These are phyloP conservation scores for Plasmodium yoelii DNA, from an alignment of 169 alveolate species.

Conservation along the genomic window DNA sequence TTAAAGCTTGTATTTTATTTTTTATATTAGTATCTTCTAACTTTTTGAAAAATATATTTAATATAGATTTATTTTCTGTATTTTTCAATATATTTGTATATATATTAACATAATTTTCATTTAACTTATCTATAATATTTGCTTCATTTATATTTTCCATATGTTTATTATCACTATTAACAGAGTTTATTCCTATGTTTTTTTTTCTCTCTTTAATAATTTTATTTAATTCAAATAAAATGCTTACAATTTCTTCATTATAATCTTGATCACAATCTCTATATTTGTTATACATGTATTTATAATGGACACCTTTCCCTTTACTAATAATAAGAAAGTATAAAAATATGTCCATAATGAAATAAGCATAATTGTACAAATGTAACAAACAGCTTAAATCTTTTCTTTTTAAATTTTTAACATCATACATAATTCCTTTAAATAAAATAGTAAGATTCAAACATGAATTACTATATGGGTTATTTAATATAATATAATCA, in stretches of 20 bases:
- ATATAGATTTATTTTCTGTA: conserved; percentile 23
- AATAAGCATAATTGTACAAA: conserved; percentile 66
- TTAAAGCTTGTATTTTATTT: conserved; percentile 60
- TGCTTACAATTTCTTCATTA: conserved; percentile 63
- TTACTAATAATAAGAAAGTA: conserved; percentile 69
- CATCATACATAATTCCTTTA: conserved; percentile 74
- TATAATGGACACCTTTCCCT: conserved; percentile 68
- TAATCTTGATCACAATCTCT: conserved; percentile 15
- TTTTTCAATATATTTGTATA: conserved; percentile 49
- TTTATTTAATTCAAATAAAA: conserved; percentile 39
- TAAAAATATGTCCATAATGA: conserved; percentile 38
- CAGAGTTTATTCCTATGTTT: conserved; percentile 1
- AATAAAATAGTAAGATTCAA: conserved; percentile 61
- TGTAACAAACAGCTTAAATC: conserved; percentile 50
- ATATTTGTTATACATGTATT: conserved; percentile 45
- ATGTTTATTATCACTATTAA: conserved; percentile 12
- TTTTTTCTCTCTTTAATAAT: conserved; percentile 59
- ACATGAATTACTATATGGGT: conserved; percentile 70
- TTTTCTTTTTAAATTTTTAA: conserved; percentile 71
- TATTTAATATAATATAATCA: conserved; percentile 69
- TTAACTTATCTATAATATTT: conserved; percentile 63
- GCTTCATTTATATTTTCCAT: conserved; percentile 48
- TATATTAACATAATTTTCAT: conserved; percentile 61
- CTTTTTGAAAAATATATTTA: conserved; percentile 40
- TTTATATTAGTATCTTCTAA: conserved; percentile 46